Conservation (phyloP, 768 basidiomycete species). For the Clitopilus passeckerianus region DNA sequence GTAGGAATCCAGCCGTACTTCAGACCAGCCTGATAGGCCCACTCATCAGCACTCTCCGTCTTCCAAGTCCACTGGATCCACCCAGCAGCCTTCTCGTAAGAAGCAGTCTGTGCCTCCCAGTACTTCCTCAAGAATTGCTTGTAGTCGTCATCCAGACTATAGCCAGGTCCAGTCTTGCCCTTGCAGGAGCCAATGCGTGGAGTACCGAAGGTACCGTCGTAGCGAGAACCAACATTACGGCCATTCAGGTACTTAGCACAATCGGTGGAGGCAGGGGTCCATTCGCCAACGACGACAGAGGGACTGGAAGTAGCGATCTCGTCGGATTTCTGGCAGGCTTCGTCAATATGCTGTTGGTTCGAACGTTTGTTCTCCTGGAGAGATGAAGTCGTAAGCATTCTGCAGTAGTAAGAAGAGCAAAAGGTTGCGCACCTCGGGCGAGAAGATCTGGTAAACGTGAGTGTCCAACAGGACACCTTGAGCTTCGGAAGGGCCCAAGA, state of each 20-base stretch:
- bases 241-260: constrained; percentile 82
- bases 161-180: constrained; percentile 69
- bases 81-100: constrained; percentile 63
- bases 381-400: constrained; percentile 50
- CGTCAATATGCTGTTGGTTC: constrained; percentile 50
- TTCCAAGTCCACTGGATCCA: constrained; percentile 90
- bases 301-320: constrained; percentile 46
- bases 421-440: constrained; percentile 67
- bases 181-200: constrained; percentile 65
- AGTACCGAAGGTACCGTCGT: constrained; percentile 58
- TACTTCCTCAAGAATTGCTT: constrained; percentile 77
- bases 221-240: constrained; percentile 60
- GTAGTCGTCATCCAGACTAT: constrained; percentile 68
- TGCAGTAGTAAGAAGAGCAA: constrained; percentile 54
- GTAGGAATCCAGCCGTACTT: constrained; percentile 81
- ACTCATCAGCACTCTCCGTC: constrained; percentile 78
- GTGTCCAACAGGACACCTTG: constrained; percentile 50
- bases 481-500: constrained; percentile 45
- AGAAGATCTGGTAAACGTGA: constrained; percentile 1
- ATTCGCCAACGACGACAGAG: constrained; percentile 79
- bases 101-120: constrained; percentile 81
- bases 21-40: constrained; percentile 84
- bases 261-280: constrained; percentile 72
- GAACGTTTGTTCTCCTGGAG: constrained; percentile 42
- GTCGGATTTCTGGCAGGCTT: constrained; percentile 52